Base-by-base conservation (phyloP, 129 eudicot species). In the Artemisia argyi region DNA sequence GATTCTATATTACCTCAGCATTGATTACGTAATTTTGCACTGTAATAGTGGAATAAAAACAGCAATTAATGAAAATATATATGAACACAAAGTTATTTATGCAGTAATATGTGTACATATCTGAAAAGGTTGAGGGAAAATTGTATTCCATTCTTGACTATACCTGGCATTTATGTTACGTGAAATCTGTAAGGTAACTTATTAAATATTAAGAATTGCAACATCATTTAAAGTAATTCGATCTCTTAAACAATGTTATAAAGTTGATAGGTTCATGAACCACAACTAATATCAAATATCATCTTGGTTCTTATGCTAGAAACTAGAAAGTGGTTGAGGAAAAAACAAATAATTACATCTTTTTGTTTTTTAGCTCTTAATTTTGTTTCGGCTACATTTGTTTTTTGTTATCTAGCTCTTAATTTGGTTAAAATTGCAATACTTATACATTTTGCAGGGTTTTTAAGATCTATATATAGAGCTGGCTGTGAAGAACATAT, bases 261-360 rank as follows among this genome's bases (percentile, higher is more conserved):
- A 69, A 52, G 15, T 47, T 20, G 20, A n/a, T 15, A 68, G 61
- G 73, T 26, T 72, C 60, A 60, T 24, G 59, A 72, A 72, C 47
- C 47, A 59, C 30, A 46, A 24, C 59, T 56, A 56, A 56, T 18
- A n/a, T 9, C n/a, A 22, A 19, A 17, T 7, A 10, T 24, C 12
- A 56, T 16, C 61, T 56, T 56, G 20, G 30, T 10, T 56, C 10
- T 17, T 32, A 7, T n/a, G 28, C 68, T 12, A 72, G 42, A 42
- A 59, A 35, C n/a, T n/a, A n/a, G n/a, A n/a, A n/a, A n/a, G 57
- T 59, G 30, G n/a, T 44, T 20, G 42, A 60, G 62, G 59, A 42
- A 47, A 63, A 63, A 42, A 51, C 55, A 52, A 52, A 63, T 63
- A 44, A 49, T 35, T 18, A 73, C 64, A 50, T 35, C 42, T 19